These are phyloP conservation scores for Stentor roeselii DNA, from an alignment of 73 alveolate species.

Conservation along the genomic window DNA sequence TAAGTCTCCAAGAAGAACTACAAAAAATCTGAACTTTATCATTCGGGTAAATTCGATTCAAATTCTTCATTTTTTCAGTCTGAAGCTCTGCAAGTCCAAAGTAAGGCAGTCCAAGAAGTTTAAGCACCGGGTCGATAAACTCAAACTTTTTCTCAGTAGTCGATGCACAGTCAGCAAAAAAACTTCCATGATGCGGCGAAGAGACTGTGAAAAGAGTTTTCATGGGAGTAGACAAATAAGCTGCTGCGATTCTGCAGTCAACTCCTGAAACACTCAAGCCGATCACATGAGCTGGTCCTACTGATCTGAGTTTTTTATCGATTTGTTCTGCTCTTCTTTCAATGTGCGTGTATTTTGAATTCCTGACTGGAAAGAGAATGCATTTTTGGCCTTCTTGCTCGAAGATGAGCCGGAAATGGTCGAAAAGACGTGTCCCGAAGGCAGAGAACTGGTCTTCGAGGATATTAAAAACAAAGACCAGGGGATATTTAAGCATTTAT, in stretches of 20 bases:
- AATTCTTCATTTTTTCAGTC: not conserved
- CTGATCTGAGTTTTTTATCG: not conserved
- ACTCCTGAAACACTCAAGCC: not conserved
- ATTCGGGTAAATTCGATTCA: not conserved
- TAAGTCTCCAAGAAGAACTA: conserved; percentile 13
- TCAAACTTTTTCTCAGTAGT: not conserved
- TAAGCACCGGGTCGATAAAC: not conserved
- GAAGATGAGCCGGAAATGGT: not conserved
- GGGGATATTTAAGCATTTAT: conserved; percentile 16
- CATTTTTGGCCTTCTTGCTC: not conserved
- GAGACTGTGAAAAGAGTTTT: not conserved
- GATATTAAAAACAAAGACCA: conserved; percentile 15
- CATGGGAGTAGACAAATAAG: not conserved
- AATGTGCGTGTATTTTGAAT: not conserved
- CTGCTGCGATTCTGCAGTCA: not conserved
- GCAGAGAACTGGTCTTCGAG: not conserved
- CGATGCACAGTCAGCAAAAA: not conserved
- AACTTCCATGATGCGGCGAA: conserved; percentile 25
- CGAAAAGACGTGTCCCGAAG: conserved; percentile 4
- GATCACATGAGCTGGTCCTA: not conserved
- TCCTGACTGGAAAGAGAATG: conserved; percentile 11
- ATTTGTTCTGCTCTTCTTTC: not conserved
- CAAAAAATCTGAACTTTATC: not conserved
- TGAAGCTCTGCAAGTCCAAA: not conserved
- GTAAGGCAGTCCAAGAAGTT: not conserved